These are phyloP conservation scores for Bipolaris gigantea DNA, from an alignment of 2,329 filamentous ascomycete species.

Conservation along the genomic window DNA sequence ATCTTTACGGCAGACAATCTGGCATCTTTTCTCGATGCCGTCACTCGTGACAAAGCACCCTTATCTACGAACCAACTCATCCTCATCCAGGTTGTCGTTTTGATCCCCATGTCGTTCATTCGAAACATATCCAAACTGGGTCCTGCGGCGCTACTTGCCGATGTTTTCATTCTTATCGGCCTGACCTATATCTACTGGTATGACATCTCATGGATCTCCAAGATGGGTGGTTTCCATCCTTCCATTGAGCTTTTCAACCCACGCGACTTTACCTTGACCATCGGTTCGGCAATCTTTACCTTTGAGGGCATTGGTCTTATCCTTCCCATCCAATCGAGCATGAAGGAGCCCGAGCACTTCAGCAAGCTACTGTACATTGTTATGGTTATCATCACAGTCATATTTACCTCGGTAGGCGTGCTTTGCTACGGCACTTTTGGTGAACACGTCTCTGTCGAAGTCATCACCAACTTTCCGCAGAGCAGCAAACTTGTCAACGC, in stretches of 20 bases:
- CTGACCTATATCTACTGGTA: constrained; percentile 74
- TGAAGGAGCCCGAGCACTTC: constrained; percentile 71
- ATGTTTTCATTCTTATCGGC: constrained; percentile 71
- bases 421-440: constrained; percentile 77
- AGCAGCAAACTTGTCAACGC: constrained; percentile 71
- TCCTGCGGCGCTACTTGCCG: constrained; percentile 68
- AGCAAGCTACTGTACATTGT: constrained; percentile 65
- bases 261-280: constrained; percentile 67
- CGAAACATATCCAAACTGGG: constrained; percentile 76
- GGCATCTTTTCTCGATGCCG: constrained; percentile 66
- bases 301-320: constrained; percentile 79
- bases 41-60: constrained; percentile 54
- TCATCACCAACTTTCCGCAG: constrained; percentile 77
- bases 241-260: constrained; percentile 72
- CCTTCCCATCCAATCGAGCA: constrained; percentile 74
- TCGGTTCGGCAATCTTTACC: constrained; percentile 75
- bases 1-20: constrained; percentile 79
- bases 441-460: constrained; percentile 67
- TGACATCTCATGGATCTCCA: constrained; percentile 61
- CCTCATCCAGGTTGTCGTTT: constrained; percentile 63
- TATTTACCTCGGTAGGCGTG: constrained; percentile 72
- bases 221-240: constrained; percentile 58
- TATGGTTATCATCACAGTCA: constrained; percentile 72
- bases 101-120: constrained; percentile 70
- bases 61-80: constrained; percentile 64